phyloP scores from a whole-genome alignment of 129 eudicot species.

The Flaveria trinervia region DNA sequence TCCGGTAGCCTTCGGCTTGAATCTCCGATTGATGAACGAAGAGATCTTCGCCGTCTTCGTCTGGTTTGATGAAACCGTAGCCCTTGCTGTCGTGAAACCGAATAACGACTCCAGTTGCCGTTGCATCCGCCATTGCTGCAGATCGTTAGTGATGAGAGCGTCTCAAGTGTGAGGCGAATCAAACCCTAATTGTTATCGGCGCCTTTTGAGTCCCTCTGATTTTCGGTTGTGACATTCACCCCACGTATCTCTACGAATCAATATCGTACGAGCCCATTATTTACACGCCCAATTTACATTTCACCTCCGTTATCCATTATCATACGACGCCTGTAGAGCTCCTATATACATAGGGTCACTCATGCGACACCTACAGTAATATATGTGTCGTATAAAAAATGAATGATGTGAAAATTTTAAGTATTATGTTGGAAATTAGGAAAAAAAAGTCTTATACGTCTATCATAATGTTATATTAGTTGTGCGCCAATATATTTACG shows the following conservation, averaged over 20 bases:
- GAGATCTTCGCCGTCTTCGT: slow-evolving; percentile 72
- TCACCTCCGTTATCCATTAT: no score
- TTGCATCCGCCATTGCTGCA: slow-evolving; percentile 61
- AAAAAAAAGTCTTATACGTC: no score
- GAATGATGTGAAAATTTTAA: no score
- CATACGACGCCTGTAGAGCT: no score
- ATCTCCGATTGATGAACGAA: slow-evolving; percentile 80
- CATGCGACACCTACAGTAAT: no score
- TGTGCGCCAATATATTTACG: no score
- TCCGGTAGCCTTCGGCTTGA: slow-evolving; percentile 66
- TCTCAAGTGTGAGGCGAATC: neutral
- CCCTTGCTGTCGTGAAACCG: slow-evolving; percentile 60
- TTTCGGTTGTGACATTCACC: slow-evolving; percentile 1
- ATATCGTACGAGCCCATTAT: no score
- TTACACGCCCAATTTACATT: no score
- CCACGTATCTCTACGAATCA: neutral
- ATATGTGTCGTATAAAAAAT: no score
- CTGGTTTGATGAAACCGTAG: slow-evolving; percentile 75
- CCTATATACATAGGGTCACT: no score
- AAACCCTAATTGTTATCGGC: slow-evolving; percentile 42
- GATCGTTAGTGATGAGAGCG: neutral
- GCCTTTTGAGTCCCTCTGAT: slow-evolving; percentile 9
- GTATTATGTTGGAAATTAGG: no score
- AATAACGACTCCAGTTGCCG: slow-evolving; percentile 59
- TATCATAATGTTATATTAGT: no score